Conservation (phyloP, 176 grass and related monocot genomes). For the Neostapfia colusana region DNA sequence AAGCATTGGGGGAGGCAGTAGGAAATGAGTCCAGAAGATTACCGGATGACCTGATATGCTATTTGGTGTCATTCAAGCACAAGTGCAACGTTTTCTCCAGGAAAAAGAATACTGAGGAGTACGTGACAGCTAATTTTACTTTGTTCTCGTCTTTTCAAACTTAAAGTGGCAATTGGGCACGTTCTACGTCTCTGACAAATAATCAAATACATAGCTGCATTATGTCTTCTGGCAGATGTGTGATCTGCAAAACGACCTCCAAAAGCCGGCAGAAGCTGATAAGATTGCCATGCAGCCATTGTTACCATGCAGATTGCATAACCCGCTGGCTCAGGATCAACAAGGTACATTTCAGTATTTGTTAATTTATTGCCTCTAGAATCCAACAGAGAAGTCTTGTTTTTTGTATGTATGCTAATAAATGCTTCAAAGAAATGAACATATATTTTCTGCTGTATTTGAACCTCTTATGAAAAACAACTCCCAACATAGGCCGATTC, state of each 20-base stretch:
- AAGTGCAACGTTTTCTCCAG: constrained; percentile 59
- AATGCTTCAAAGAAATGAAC: neutral
- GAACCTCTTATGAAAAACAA: constrained; percentile 13
- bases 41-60: constrained; percentile 76
- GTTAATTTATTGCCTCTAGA: neutral
- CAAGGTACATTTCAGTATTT: constrained; percentile 51
- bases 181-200: constrained; percentile 31
- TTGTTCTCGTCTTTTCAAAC: neutral
- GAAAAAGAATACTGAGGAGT: constrained; percentile 59
- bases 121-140: constrained; percentile 39
- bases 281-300: constrained; percentile 66
- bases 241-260: constrained; percentile 63
- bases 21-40: constrained; percentile 77
- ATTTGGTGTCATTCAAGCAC: constrained; percentile 55
- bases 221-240: constrained; percentile 50
- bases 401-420: constrained; percentile 16
- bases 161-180: neutral
- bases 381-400: neutral
- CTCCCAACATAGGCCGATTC: neutral
- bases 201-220: neutral
- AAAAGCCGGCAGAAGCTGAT: constrained; percentile 61
- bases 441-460: neutral
- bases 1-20: constrained; percentile 66
- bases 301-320: constrained; percentile 70
- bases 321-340: constrained; percentile 78